Evolutionary conservation across 2,329 filamentous ascomycete genomes (phyloP), one percentile per base, ranked within the genome.

Genomic region (Pseudogymnoascus sp.): DNA sequence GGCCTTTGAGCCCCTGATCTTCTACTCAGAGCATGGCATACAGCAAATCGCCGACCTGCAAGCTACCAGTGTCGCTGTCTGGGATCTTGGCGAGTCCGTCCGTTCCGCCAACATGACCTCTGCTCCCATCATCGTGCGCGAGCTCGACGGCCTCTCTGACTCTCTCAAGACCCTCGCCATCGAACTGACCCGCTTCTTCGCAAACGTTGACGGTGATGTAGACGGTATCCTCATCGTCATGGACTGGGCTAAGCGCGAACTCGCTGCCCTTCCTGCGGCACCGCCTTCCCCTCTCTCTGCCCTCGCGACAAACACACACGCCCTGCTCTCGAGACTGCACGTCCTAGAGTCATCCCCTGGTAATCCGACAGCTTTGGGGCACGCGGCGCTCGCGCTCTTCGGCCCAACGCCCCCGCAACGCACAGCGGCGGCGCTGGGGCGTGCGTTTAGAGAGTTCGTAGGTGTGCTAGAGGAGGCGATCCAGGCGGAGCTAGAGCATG

Each of bases 221-320:
- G 93, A 97, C 72, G 88, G 89, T 64, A 96, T 97, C 67, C 81
- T 97, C 36, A 88, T 94, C 64, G 91, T 95, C 60, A 97, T 97
- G 92, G 91, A 96, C 72, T 97, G 93, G 93, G 90, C 91, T 12
- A 89, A 89, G 71, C 86, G 92, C 66, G 92, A 97, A 74, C 84
- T 97, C 12, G 81, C 86, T 64, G 86, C 86, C 51, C 78, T 94
- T 62, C 83, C 85, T 65, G 79, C 80, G 21, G 77, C 82, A 17
- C 84, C 86, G 5, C 81, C 83, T 0, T 84, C 82, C 44, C 82
- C 85, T 2, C 77, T 95, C 21, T 84, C 87, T 15, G 85, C 85
- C 10, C 84, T 89, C 44, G 91, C 92, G 72, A 89, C 91, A 74
- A 96, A 95, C 72, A 79, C 96, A 58, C 90, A 96, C 78, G 87